Base-by-base conservation (phyloP, 768 basidiomycete genomes). In the Dentipellis sp. region DNA sequence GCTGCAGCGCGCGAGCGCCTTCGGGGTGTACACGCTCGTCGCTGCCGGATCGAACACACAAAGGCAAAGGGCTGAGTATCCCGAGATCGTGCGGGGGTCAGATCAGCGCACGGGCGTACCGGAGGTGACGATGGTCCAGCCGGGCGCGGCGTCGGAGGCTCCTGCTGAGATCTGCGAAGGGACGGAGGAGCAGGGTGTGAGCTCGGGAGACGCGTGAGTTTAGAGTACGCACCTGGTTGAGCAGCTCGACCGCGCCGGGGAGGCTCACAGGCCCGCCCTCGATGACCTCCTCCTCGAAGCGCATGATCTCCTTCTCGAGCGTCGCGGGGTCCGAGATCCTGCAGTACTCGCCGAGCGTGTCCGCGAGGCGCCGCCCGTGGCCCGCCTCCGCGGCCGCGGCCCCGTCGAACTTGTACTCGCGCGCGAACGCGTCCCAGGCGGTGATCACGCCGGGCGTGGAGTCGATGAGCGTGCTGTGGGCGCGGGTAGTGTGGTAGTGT, bases 41-140 rank as follows among this genome's bases (percentile, higher is more conserved):
- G 93, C 91, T 90, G 58, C 40, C 29, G n/a, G 39, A 40, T 40
- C n/a, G 39, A 10, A n/a, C 39, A n/a, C 10, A 40, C 39, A 10
- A 10, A n/a, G 39, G 10, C 39, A 19, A 1, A n/a, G 12, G 2
- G 70, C 68, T 2, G 86, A 84, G 3, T 78, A 57, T 3, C 81
- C 35, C 78, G 77, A 36, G 78, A 67, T 21, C 93, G 74, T n/a
- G 88, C 89, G n/a, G 29, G 29, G 76, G 75, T 14, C 77, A 73
- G 16, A 89, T 80, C 65, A 86, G 92, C 58, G 76, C 75, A 90
- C 90, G 88, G 89, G 59, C 51, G 22, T 64, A 84, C 90, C 83
- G 46, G 88, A 91, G 6, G 91, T 93, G 36, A 90, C 88, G 64
- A 94, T 89, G 3, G 89, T 89, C 88, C 90, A 94, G 42, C 76